Conservation (phyloP, 2,329 filamentous ascomycete genomes). For the Stagonosporopsis tanaceti region DNA sequence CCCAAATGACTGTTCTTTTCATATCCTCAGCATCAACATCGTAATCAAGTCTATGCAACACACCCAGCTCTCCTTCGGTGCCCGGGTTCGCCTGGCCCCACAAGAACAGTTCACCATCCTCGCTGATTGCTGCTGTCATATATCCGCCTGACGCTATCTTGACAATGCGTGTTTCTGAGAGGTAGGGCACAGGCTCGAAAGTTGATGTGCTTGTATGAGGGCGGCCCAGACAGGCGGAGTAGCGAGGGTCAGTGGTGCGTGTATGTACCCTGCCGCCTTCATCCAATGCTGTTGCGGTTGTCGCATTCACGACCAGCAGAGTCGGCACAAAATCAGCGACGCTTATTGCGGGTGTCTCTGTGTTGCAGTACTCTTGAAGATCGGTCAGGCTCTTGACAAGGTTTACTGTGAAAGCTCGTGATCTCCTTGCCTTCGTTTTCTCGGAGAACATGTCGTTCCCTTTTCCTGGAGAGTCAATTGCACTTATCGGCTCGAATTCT, state of each 20-base stretch:
- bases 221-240: conserved; percentile 35
- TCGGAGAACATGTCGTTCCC: background rate
- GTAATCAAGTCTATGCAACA: conserved; percentile 20
- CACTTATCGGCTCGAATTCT: background rate
- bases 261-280: conserved; percentile 30
- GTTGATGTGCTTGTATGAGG: conserved; percentile 4
- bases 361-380: background rate
- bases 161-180: conserved; percentile 32
- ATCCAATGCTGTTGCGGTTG: conserved; percentile 33
- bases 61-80: conserved; percentile 22
- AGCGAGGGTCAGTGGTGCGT: conserved; percentile 33
- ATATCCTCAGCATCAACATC: background rate
- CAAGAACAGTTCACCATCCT: conserved; percentile 44
- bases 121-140: conserved; percentile 41
- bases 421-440: background rate
- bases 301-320: conserved; percentile 27
- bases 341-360: background rate
- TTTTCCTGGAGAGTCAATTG: background rate
- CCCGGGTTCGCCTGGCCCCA: conserved; percentile 46
- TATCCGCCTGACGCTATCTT: conserved; percentile 43
- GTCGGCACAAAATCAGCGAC: conserved; percentile 13
- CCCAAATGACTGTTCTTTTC: conserved; percentile 5
- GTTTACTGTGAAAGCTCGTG: background rate
- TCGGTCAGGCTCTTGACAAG: background rate
- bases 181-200: conserved; percentile 33